Evolutionary conservation across 2,329 filamentous ascomycete species (phyloP).

Genomic region (Venturia oleaginea): DNA sequence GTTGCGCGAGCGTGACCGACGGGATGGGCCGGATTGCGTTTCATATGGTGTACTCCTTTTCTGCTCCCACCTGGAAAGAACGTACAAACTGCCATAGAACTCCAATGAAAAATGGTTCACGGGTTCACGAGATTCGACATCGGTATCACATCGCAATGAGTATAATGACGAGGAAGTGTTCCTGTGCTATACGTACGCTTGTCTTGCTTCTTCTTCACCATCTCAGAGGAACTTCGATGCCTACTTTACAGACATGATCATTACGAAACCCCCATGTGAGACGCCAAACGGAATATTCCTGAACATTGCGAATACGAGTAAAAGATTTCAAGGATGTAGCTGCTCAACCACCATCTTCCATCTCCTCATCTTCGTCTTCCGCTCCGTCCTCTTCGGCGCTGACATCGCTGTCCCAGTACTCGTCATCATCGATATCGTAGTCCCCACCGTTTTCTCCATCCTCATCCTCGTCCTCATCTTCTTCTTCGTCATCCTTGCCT

Average conservation of each 20-base stretch:
- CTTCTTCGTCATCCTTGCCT: constrained; percentile 34
- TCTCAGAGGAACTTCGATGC: too few relatives aligned
- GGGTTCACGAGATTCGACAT: too few relatives aligned
- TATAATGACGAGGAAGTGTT: too few relatives aligned
- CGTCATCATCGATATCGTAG: constrained; percentile 21
- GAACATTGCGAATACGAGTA: not conserved
- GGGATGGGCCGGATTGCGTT: too few relatives aligned
- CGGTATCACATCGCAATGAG: too few relatives aligned
- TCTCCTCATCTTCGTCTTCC: constrained; percentile 12
- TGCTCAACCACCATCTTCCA: constrained; percentile 10
- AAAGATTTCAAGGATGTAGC: not conserved
- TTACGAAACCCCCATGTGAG: not conserved
- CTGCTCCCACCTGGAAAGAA: too few relatives aligned
- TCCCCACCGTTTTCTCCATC: constrained; percentile 36
- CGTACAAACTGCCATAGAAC: too few relatives aligned
- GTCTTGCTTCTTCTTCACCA: too few relatives aligned
- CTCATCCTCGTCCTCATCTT: constrained; percentile 37
- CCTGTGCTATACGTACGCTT: too few relatives aligned
- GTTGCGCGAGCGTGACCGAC: too few relatives aligned
- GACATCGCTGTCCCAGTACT: constrained; percentile 12
- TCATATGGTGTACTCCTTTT: too few relatives aligned
- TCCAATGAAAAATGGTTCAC: too few relatives aligned
- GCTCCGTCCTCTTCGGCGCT: constrained; percentile 8
- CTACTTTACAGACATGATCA: not conserved
- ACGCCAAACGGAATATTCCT: not conserved